These are phyloP conservation scores for Flaveria floridana DNA, from an alignment of 140 eudicot species.

Conservation along the genomic window DNA sequence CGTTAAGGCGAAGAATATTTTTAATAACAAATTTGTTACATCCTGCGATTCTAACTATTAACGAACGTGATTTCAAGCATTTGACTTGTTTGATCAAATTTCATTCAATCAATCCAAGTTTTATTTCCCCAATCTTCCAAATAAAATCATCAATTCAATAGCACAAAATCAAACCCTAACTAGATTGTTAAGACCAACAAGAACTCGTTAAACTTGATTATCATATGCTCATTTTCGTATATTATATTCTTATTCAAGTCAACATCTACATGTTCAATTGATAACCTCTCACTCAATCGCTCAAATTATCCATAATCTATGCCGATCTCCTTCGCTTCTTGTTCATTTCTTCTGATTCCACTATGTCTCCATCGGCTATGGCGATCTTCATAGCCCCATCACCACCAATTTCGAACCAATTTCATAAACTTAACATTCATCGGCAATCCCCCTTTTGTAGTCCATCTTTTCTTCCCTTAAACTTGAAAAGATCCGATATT, in stretches of 20 bases:
- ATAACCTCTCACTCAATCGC: constrained; percentile 6
- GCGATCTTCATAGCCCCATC: constrained; percentile 18
- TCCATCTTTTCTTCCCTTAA: constrained; percentile 14
- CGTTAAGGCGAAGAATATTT: too few species aligned
- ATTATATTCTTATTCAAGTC: neutral
- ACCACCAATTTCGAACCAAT: constrained; percentile 5
- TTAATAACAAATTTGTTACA: too few species aligned
- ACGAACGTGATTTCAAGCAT: too few species aligned
- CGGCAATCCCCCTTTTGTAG: constrained; percentile 14
- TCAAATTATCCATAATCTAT: constrained; percentile 14
- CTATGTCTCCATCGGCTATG: constrained; percentile 25
- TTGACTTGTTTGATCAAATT: too few species aligned
- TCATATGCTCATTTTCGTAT: neutral
- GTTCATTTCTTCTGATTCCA: neutral
- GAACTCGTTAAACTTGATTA: neutral
- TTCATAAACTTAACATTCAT: constrained; percentile 13
- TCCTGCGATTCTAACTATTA: too few species aligned
- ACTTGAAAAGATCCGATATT: constrained; percentile 16
- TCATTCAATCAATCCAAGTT: neutral
- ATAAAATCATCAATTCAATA: neutral
- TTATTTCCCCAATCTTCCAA: neutral
- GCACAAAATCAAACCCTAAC: neutral
- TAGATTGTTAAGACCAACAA: neutral
- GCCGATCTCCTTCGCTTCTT: neutral
- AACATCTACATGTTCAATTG: constrained; percentile 7